Conservation (phyloP, 805 yeast genomes). For the Barnettozyma pratensis region DNA sequence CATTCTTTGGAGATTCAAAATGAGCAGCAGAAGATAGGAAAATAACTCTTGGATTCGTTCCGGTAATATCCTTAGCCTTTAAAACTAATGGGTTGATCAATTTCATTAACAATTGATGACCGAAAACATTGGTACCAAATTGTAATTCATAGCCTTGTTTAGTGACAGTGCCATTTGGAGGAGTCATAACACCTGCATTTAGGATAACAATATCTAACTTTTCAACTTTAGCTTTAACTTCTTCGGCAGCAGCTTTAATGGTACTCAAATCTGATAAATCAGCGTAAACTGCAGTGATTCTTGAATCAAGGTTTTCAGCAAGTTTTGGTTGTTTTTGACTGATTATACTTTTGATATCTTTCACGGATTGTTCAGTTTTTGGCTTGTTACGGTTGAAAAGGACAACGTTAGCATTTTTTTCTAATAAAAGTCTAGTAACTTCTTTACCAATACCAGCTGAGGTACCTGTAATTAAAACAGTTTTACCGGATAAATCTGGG, state of each 20-base stretch:
- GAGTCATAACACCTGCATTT: too few species aligned
- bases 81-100: conserved; percentile 33
- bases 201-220: too few species aligned
- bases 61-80: conserved; percentile 24
- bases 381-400: conserved; percentile 30
- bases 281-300: conserved; percentile 20
- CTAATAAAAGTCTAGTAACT: conserved; percentile 26
- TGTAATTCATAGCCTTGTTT: conserved; percentile 41
- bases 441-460: conserved; percentile 31
- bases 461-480: conserved; percentile 28
- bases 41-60: conserved; percentile 33
- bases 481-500: conserved; percentile 22
- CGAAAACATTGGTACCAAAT: conserved; percentile 41
- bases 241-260: too few species aligned
- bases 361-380: conserved; percentile 28
- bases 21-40: conserved; percentile 41
- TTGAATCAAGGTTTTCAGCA: conserved; percentile 18
- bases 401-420: conserved; percentile 31
- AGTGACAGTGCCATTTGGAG: too few species aligned
- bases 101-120: conserved; percentile 39
- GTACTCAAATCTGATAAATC: conserved; percentile 39
- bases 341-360: conserved; percentile 12
- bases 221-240: too few species aligned
- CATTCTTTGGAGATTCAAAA: conserved; percentile 25
- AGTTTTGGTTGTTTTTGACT: background rate